Percentiles rank a stretch among this genome's conserved stretches.
phyloP scores from a whole-genome alignment of 208 protist genomes.

The Acanthamoeba sp. region DNA sequence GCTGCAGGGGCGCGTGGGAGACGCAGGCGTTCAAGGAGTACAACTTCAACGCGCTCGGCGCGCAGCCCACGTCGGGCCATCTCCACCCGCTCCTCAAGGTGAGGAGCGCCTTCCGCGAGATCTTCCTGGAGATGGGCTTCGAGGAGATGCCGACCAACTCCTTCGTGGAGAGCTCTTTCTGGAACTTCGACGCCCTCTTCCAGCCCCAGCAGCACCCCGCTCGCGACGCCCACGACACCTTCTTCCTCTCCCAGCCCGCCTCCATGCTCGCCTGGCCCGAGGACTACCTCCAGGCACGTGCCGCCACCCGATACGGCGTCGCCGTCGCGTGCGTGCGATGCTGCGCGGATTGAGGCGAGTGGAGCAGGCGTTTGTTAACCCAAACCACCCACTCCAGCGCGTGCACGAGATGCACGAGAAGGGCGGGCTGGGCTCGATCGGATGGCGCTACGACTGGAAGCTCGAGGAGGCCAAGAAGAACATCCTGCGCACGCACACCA shows the following conservation, averaged over 20 bases:
- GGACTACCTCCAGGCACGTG: constrained; percentile 62
- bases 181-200: constrained; percentile 99
- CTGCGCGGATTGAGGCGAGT: too few species aligned
- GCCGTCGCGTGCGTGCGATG: too few species aligned
- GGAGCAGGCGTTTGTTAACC: too few species aligned
- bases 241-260: constrained; percentile 98
- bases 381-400: constrained; percentile 85
- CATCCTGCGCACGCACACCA: constrained; percentile 99
- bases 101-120: constrained; percentile 98
- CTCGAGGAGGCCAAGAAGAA: constrained; percentile 96
- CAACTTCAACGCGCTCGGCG: constrained; percentile 96
- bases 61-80: constrained; percentile 92
- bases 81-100: constrained; percentile 99
- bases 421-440: constrained; percentile 91
- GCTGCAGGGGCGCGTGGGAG: constrained; percentile 94
- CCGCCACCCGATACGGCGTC: constrained; percentile 19
- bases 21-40: constrained; percentile 96
- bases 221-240: constrained; percentile 99
- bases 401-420: constrained; percentile 96
- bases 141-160: constrained; percentile 99
- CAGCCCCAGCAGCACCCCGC: constrained; percentile 99
- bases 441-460: constrained; percentile 96
- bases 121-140: constrained; percentile 99
- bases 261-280: constrained; percentile 54
- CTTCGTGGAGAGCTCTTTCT: constrained; percentile 99